Evolutionary conservation across 2,329 filamentous ascomycete genomes (phyloP).

Genomic region (Neophaeococcomyces mojaviensis): DNA sequence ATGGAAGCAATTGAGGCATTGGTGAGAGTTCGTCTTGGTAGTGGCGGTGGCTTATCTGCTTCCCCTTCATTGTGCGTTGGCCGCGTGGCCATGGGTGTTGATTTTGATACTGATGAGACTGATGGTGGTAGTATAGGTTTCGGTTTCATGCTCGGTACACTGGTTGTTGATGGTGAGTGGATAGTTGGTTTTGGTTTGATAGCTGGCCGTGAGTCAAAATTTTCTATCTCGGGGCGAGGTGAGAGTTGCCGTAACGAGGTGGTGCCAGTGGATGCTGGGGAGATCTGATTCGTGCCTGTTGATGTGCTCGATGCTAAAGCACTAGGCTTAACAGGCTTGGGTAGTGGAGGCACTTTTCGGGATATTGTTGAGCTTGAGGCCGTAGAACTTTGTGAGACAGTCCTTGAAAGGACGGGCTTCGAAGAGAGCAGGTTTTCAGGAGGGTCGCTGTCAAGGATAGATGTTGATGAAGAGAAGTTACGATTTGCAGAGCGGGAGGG

Average conservation of each 20-base stretch:
- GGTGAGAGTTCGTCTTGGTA: constrained; percentile 16
- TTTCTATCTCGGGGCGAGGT: neutral
- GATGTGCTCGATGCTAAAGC: constrained; percentile 24
- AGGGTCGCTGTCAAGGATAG: constrained; percentile 10
- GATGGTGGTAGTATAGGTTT: neutral
- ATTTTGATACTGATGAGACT: constrained; percentile 3
- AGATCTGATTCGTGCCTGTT: neutral
- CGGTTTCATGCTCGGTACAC: constrained; percentile 7
- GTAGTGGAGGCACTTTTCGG: constrained; percentile 41
- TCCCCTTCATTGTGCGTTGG: neutral
- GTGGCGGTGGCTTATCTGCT: constrained; percentile 15
- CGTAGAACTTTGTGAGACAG: constrained; percentile 28
- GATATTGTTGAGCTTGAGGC: constrained; percentile 30
- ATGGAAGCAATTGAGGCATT: constrained; percentile 14
- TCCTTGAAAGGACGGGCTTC: constrained; percentile 15
- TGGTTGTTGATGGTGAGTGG: constrained; percentile 9
- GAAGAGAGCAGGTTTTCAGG: constrained; percentile 3
- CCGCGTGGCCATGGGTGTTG: neutral
- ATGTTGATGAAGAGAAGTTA: constrained; percentile 4
- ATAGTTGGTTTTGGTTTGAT: constrained; percentile 12
- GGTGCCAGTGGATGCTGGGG: constrained; percentile 1
- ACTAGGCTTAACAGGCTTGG: constrained; percentile 57
- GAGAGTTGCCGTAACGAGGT: neutral
- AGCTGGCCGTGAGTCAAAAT: neutral
- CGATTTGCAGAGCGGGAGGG: neutral